Evolutionary conservation across 371 early-diverging fungal species (phyloP), one percentile per base, ranked within the genome.

Genomic region (Capniomyces stellatus): DNA sequence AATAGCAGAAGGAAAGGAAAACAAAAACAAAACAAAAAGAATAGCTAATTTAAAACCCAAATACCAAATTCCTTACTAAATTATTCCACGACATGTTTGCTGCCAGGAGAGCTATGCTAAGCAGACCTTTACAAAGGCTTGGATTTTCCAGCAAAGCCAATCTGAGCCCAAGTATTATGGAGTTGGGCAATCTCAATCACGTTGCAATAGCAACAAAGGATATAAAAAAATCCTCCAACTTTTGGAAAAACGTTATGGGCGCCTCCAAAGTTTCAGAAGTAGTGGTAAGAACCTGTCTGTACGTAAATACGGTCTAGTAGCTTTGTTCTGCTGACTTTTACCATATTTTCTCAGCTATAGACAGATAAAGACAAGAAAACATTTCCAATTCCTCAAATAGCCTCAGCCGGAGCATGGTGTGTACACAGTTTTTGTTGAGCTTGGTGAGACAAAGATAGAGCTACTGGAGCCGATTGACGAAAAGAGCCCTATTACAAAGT

Each of bases 391-490:
- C n/a, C n/a, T n/a, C n/a, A 35, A 10, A 35, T 35, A 35, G 71
- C 67, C 81, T 15, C 64, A 76, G 46, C 86, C 84, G 4, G 84
- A 86, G 44, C 87, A 86, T 60, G 87, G 87, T 18, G 87, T 86
- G 19, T 75, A 73, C 63, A 86, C 87, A 0, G 84, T 86, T 6
- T 86, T 86, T 69, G 79, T 86, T 1, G 71, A 80, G 54, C 63
- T 85, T 50, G 87, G 83, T 15, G 82, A 84, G 67, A 85, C 85
- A 43, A 85, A 86, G 64, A 77, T 85, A 31, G 87, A 85, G 64
- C 71, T 84, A 23, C 61, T 87, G 40, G 75, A 82, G 52, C 85
- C 85, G 0, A 68, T 71, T 29, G 86, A 82, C 29, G 82, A 78
- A 2, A 76, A 72, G 54, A 73, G 75, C 27, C 87, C 87, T 21